Conservation (phyloP, 78 protist species). For the Creolimax fragrantissima region DNA sequence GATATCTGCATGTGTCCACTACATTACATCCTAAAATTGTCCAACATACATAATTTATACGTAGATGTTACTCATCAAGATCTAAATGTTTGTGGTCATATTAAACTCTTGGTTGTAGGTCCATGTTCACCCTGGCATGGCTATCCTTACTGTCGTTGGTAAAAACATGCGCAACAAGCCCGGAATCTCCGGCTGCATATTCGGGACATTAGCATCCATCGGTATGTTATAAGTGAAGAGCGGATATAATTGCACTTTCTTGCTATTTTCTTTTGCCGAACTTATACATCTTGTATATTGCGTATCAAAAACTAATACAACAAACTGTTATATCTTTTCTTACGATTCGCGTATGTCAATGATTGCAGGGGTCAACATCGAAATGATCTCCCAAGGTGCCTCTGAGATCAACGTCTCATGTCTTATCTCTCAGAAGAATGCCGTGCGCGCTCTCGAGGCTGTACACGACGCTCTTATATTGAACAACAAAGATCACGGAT, state of each 20-base stretch:
- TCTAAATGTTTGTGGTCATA: too few species aligned
- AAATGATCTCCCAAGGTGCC: slow-evolving; percentile 42
- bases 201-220: neutral
- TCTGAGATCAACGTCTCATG: slow-evolving; percentile 27
- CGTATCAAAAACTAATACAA: too few species aligned
- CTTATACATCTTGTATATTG: too few species aligned
- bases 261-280: neutral
- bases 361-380: slow-evolving; percentile 19
- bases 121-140: too few species aligned
- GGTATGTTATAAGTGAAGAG: neutral
- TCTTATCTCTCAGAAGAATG: neutral
- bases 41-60: too few species aligned
- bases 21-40: neutral
- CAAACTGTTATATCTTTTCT: too few species aligned
- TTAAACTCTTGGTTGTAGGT: too few species aligned
- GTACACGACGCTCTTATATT: neutral
- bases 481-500: neutral
- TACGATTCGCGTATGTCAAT: too few species aligned
- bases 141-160: neutral
- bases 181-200: neutral
- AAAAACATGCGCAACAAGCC: neutral
- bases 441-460: neutral
- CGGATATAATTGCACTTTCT: neutral
- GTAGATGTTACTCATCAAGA: too few species aligned
- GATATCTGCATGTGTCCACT: neutral